Evolutionary conservation across 805 yeast genomes (phyloP).

Genomic region (Candida orba): DNA sequence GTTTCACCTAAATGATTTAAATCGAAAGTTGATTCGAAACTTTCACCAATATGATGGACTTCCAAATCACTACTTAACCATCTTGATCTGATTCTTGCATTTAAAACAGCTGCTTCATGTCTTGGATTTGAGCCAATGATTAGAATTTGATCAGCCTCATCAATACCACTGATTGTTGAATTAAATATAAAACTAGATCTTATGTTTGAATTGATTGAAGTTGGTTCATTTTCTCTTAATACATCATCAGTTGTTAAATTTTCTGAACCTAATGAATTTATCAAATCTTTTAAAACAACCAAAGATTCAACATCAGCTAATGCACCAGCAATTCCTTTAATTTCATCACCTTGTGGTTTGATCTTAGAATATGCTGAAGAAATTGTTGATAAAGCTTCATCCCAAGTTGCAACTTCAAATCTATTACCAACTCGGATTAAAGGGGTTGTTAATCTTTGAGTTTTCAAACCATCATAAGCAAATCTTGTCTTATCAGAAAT

Average conservation of each 20-base stretch:
- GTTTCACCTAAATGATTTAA: slow-evolving; percentile 56
- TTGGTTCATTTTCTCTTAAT: slow-evolving; percentile 35
- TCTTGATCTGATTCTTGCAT: slow-evolving; percentile 73
- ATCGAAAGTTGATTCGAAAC: slow-evolving; percentile 71
- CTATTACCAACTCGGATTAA: slow-evolving; percentile 61
- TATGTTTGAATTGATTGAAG: slow-evolving; percentile 62
- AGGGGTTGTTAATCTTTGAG: slow-evolving; percentile 80
- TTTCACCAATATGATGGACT: slow-evolving; percentile 66
- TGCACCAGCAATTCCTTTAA: slow-evolving; percentile 79
- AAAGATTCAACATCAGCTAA: slow-evolving; percentile 75
- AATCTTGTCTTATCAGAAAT: slow-evolving; percentile 81
- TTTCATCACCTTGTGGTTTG: slow-evolving; percentile 58
- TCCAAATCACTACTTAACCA: slow-evolving; percentile 68
- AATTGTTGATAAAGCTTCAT: slow-evolving; percentile 68
- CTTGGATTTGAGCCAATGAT: slow-evolving; percentile 84
- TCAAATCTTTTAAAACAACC: slow-evolving; percentile 74
- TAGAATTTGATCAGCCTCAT: slow-evolving; percentile 74
- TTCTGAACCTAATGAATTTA: slow-evolving; percentile 73
- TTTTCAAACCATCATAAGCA: slow-evolving; percentile 79
- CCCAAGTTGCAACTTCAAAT: slow-evolving; percentile 79
- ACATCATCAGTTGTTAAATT: slow-evolving; percentile 68
- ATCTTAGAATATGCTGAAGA: slow-evolving; percentile 52
- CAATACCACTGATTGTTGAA: slow-evolving; percentile 71
- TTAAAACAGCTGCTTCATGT: slow-evolving; percentile 83
- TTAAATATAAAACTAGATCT: slow-evolving; percentile 78